phyloP scores from a whole-genome alignment of 2,329 filamentous ascomycete genomes.

The Penicillium palitans region DNA sequence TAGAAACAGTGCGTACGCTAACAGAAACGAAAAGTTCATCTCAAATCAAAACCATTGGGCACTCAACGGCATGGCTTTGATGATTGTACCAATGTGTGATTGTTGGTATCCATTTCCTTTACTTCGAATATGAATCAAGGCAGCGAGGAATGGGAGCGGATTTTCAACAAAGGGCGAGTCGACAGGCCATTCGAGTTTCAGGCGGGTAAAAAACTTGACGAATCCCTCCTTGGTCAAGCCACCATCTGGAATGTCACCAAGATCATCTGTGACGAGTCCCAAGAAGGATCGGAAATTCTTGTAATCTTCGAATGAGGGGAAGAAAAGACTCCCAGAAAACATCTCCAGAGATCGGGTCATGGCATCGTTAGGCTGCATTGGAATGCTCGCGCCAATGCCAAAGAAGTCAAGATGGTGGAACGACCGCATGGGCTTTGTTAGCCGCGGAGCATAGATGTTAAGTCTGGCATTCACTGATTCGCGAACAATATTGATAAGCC shows the following conservation, averaged over 20 bases:
- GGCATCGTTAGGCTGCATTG: background rate
- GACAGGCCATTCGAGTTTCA: conserved; percentile 33
- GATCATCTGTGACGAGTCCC: conserved; percentile 44
- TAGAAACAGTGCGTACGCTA: too few relatives aligned
- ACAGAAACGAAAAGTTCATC: background rate
- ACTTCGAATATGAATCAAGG: conserved; percentile 38
- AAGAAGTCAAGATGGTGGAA: conserved; percentile 52
- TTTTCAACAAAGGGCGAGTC: conserved; percentile 33
- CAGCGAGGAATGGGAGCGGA: conserved; percentile 36
- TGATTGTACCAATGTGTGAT: conserved; percentile 47
- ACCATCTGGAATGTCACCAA: conserved; percentile 14
- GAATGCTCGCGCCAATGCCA: conserved; percentile 27
- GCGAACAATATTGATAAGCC: conserved; percentile 46
- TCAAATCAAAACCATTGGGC: conserved; percentile 32
- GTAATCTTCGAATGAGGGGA: conserved; percentile 58
- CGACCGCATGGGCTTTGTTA: conserved; percentile 37
- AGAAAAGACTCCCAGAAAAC: conserved; percentile 67
- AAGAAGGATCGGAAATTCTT: conserved; percentile 19
- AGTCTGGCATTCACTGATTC: conserved; percentile 41
- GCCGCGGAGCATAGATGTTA: conserved; percentile 53
- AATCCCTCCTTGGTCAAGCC: conserved; percentile 27
- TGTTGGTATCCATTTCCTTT: conserved; percentile 45
- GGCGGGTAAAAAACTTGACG: conserved; percentile 27
- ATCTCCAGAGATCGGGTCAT: conserved; percentile 53
- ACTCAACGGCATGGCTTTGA: conserved; percentile 38